A percentile compares a stretch with the other conserved stretches of the same genome.
Conservation (phyloP, 2,329 filamentous ascomycete genomes). For the Aureobasidium sp. region DNA sequence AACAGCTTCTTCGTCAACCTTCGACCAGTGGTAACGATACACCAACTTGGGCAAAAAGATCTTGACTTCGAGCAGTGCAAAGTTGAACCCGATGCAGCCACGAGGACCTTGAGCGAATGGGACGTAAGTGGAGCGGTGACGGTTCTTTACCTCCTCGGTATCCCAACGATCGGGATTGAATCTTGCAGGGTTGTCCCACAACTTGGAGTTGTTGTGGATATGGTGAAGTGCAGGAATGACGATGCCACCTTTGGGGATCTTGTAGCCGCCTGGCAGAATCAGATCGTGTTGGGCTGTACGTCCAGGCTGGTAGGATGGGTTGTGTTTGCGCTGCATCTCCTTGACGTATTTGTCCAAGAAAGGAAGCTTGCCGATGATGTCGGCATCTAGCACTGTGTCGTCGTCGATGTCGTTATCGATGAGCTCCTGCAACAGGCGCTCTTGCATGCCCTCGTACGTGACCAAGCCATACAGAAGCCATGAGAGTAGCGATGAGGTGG, state of each 20-base stretch:
- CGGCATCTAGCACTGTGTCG: slow-evolving; percentile 30
- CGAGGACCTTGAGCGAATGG: slow-evolving; percentile 54
- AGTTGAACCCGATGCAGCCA: slow-evolving; percentile 59
- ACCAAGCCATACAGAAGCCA: slow-evolving; percentile 52
- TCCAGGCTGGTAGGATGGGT: slow-evolving; percentile 55
- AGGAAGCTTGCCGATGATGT: slow-evolving; percentile 36
- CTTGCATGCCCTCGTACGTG: slow-evolving; percentile 50
- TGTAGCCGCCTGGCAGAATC: slow-evolving; percentile 54
- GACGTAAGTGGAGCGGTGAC: slow-evolving; percentile 47
- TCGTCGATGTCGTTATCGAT: slow-evolving; percentile 35
- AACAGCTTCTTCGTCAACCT: slow-evolving; percentile 45
- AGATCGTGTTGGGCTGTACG: slow-evolving; percentile 51
- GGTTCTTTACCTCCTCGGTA: slow-evolving; percentile 46
- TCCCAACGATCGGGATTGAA: slow-evolving; percentile 58
- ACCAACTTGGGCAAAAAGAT: slow-evolving; percentile 52
- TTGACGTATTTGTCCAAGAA: slow-evolving; percentile 55
- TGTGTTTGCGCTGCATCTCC: slow-evolving; percentile 54
- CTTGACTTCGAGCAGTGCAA: slow-evolving; percentile 56
- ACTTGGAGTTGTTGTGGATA: slow-evolving; percentile 45
- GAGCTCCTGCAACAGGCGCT: slow-evolving; percentile 52
- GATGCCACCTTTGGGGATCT: slow-evolving; percentile 45
- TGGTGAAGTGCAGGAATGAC: slow-evolving; percentile 46
- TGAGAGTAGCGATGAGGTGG: slow-evolving; percentile 51
- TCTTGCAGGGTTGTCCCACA: slow-evolving; percentile 52
- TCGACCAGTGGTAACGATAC: slow-evolving; percentile 50